Percentiles rank a stretch among this genome's conserved stretches.
Evolutionary conservation across 257 asterid genomes (phyloP).

Genomic region (Gentiana dahurica): DNA sequence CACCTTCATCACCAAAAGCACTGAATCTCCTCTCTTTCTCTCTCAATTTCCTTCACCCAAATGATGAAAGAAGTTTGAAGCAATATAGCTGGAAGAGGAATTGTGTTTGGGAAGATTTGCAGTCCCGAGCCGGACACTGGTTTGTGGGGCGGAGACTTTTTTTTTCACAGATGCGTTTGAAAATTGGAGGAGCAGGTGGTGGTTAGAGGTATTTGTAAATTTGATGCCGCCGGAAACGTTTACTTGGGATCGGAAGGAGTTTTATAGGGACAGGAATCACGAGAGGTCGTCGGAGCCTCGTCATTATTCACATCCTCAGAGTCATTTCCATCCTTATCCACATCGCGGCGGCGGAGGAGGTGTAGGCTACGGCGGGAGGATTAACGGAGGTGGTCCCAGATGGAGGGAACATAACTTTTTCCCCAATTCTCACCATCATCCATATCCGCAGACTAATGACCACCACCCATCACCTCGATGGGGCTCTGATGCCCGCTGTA

Average conservation of each 20-base stretch:
- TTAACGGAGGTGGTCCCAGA: slow-evolving; percentile 39
- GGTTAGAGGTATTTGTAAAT: slow-evolving; percentile 14
- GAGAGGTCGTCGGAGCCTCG: slow-evolving; percentile 48
- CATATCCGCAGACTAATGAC: slow-evolving; percentile 36
- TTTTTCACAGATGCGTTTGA: slow-evolving; percentile 44
- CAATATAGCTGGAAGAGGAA: background rate
- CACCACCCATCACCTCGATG: slow-evolving; percentile 43
- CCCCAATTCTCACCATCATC: slow-evolving; percentile 2
- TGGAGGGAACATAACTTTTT: slow-evolving; percentile 48
- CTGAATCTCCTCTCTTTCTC: background rate
- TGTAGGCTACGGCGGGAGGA: slow-evolving; percentile 39
- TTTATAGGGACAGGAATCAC: slow-evolving; percentile 60
- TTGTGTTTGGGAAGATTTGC: slow-evolving; percentile 1
- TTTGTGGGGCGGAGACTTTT: slow-evolving; percentile 1
- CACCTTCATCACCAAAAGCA: slow-evolving; percentile 16
- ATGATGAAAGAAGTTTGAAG: background rate
- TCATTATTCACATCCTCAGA: background rate
- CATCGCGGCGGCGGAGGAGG: slow-evolving; percentile 16
- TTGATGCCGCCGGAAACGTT: slow-evolving; percentile 89
- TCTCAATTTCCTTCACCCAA: background rate
- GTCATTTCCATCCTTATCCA: slow-evolving; percentile 3
- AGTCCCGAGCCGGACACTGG: background rate
- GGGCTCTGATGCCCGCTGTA: slow-evolving; percentile 62
- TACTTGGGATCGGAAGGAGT: slow-evolving; percentile 97
- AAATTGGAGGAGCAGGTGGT: slow-evolving; percentile 19